Base-by-base conservation (phyloP, 2,329 filamentous ascomycete genomes). In the Fusarium nodosum region DNA sequence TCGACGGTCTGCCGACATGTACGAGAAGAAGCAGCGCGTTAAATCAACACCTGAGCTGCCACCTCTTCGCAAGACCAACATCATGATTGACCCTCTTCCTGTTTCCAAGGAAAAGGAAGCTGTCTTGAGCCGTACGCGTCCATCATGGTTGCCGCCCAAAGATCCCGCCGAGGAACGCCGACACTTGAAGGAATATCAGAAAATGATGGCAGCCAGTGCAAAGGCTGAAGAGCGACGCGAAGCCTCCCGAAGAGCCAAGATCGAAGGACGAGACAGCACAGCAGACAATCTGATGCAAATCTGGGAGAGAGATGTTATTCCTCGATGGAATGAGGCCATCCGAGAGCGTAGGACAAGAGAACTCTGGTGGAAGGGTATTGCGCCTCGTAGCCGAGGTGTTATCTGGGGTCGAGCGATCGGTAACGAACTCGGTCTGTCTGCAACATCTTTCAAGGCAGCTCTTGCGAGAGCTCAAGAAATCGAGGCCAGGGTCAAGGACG, bases 91-190 rank as follows among this genome's bases (percentile, higher is more conserved):
- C 74, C 93, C 93, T 5, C 82, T 96, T 36, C 93, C 93, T 18
- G 89, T 94, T 30, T 95, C 92, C 46, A 94, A 93, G 78, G 93
- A 96, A 79, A 96, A 96, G 77, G 92, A 95, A 75, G 92, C 92
- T 5, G 92, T 94, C 3, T 83, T 96, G 24, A 93, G 91, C 26
- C 86, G 93, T 20, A 96, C 93, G 3, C 86, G 93, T 38, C 93
- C 93, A 1, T 94, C 91, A 2, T 96, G 93, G 93, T 83, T 96
- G 4, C 93, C 93, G 1, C 93, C 93, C 2, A 96, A 96, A 80
- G 90, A 96, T 70, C 94, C 93, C 3, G 92, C 92, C 56, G 96
- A 99, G 79, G 96, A 99, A 81, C 92, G 88, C 77, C 91, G 90
- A 71, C 96, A 99, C 79, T 78, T 99, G 70, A 94, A 88, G 75